Percentiles rank a stretch among this genome's conserved stretches.
These are phyloP conservation scores for Calonectria honghensis DNA, from an alignment of 2,329 filamentous ascomycete species.

Conservation along the genomic window DNA sequence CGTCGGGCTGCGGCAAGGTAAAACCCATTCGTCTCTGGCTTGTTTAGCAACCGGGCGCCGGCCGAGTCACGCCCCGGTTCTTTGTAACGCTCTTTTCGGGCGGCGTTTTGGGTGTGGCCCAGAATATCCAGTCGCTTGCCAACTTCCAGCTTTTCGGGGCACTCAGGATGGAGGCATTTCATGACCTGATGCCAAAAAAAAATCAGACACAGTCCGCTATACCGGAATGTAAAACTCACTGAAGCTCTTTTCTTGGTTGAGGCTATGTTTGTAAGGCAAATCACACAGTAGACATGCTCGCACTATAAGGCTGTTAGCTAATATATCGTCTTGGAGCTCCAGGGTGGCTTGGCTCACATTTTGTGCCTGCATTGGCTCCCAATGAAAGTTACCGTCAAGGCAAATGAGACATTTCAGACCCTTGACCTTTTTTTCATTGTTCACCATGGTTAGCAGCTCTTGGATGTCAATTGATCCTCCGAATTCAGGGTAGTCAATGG, in stretches of 20 bases:
- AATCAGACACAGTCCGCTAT: background rate
- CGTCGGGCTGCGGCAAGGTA: conserved; percentile 48
- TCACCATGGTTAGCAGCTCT: conserved; percentile 34
- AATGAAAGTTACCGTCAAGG: background rate
- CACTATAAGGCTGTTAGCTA: conserved; percentile 55
- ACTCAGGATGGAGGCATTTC: background rate
- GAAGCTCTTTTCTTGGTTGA: no score
- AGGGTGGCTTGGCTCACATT: conserved; percentile 38
- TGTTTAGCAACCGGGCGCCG: conserved; percentile 33
- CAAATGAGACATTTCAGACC: conserved; percentile 41
- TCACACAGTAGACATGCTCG: conserved; percentile 57
- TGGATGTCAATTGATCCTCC: conserved; percentile 49
- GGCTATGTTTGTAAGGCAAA: conserved; percentile 45
- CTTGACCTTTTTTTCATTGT: conserved; percentile 36
- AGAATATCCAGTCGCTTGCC: conserved; percentile 33
- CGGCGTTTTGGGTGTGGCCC: background rate
- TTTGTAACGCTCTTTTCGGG: rapidly evolving
- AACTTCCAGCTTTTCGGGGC: background rate
- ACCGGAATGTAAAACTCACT: background rate
- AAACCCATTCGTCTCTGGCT: conserved; percentile 43
- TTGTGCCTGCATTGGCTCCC: background rate
- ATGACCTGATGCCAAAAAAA: background rate
- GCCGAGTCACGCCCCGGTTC: conserved; percentile 55
- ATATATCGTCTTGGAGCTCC: no score
- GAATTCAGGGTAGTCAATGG: conserved; percentile 34